Evolutionary conservation across 1,284 basidiomycete genomes (phyloP), one percentile per base, ranked within the genome.

Genomic region (Sporisorium exsertum): DNA sequence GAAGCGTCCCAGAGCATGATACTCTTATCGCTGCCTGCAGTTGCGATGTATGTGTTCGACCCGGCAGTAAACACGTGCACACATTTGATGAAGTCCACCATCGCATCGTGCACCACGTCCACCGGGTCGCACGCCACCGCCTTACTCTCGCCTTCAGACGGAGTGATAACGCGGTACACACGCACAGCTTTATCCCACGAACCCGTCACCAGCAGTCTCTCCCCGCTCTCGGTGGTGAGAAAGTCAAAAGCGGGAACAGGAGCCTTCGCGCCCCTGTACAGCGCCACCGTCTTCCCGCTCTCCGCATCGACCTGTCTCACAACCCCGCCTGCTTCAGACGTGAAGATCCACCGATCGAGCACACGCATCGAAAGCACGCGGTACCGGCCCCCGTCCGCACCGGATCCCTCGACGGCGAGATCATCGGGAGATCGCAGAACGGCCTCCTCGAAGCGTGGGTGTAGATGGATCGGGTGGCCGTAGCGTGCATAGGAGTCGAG

Each of bases 61-160:
- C 26, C 3, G 3, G 59, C 54, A 12, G 7, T 24, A 22, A 79
- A 72, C 5, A 59, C 27, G 46, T 69, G 68, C 0, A 79, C 49
- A 29, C 52, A 42, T 49, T 79, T 79, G 71, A 79, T 70, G 53
- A 79, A 79, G 54, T 79, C 78, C 1, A 27, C 29, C 58, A 65
- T 71, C 15, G 78, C 78, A 2, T 55, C 47, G 9, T 58, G 18
- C 4, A 73, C 32, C 15, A 24, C 32, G 13, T 56, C 2, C 1
- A 67, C 3, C 4, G 63, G 57, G 6, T 24, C 16, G 18, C n/a
- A 33, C 12, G 2, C 24, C 0, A 12, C 33, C 13, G 29, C 22
- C 16, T 54, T 59, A 24, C n/a, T n/a, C n/a, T 33, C 50, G 20
- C 2, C 20, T 4, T 32, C 29, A 1, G 45, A 3, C 2, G 9